Evolutionary conservation across 495 filamentous ascomycete genomes (phyloP), one percentile per base, ranked within the genome.

Genomic region (Penicillium chermesinum): DNA sequence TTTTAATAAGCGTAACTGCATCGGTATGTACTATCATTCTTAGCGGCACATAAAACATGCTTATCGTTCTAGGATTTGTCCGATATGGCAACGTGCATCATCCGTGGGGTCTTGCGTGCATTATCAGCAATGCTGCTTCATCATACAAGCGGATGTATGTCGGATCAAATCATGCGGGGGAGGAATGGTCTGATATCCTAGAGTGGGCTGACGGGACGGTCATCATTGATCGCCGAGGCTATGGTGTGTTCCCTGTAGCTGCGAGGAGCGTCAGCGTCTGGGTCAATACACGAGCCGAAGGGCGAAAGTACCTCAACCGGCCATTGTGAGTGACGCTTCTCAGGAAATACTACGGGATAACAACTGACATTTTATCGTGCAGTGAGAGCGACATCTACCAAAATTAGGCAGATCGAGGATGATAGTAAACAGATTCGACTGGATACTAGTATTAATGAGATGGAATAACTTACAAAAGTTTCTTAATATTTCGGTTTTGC

Each of bases 181-280:
- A 85, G 64, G 40, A 61, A 42, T 87, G 83, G 83, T 82, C 80
- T 0, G 83, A 87, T 66, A 58, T 87, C 19, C 53, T 86, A 7
- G 72, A 67, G 15, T 78, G 74, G 71, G 55, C 60, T n/a, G 21
- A 60, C 14, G 63, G 65, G 1, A 70, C 73, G 22, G 70, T 84
- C 2, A 59, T 55, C 4, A 82, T 86, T 48, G 75, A 72, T 25
- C 59, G 69, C 8, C 69, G 78, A 25, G 82, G 82, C 0, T 83
- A 68, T 48, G 81, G 70, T 7, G 46, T 61, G 7, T 85, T 86
- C 49, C 66, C 65, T 0, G 82, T 82, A 34, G 62, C 66, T n/a
- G 63, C 66, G 16, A 75, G 70, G 32, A 80, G 77, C 50, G 72
- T 85, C 0, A 75, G 78, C 50, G 73, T 84, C 12, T 86, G 79